phyloP scores from a whole-genome alignment of 2,329 filamentous ascomycete genomes.

The Fusarium neocosmosporiellum region DNA sequence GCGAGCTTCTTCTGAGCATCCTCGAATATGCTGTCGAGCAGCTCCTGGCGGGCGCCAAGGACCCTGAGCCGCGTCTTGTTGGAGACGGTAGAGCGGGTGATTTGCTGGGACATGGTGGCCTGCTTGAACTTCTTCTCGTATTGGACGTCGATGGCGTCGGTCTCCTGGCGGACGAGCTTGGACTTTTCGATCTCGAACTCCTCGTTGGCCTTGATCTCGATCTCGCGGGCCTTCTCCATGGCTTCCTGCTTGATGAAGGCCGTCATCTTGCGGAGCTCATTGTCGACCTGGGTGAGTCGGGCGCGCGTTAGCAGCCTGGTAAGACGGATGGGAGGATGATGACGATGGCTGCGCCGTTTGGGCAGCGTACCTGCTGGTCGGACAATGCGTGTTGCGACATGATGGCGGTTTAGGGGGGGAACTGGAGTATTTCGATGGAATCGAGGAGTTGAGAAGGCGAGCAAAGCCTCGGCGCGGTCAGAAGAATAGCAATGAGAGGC shows the following conservation, averaged over 20 bases:
- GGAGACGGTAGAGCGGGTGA: conserved; percentile 93
- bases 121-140: conserved; percentile 99
- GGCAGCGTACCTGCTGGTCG: conserved; percentile 85
- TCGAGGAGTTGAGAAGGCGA: not conserved
- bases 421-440: conserved; percentile 19
- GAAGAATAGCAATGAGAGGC: conserved; percentile 20
- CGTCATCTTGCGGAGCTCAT: conserved; percentile 99
- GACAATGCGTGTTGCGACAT: conserved; percentile 98
- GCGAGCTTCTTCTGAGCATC: conserved; percentile 78
- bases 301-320: conserved; percentile 28
- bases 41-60: conserved; percentile 85
- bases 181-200: conserved; percentile 99
- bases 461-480: conserved; percentile 5
- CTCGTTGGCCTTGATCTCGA: conserved; percentile 97
- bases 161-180: conserved; percentile 97
- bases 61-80: conserved; percentile 96
- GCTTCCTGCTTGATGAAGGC: conserved; percentile 99
- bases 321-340: conserved; percentile 22
- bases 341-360: conserved; percentile 34
- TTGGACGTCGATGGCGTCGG: conserved; percentile 86
- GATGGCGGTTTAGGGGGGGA: conserved; percentile 53
- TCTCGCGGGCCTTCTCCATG: conserved; percentile 95
- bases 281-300: conserved; percentile 78
- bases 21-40: conserved; percentile 92
- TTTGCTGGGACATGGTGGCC: conserved; percentile 98